Base-by-base conservation (phyloP, 2,329 filamentous ascomycete species). In the Aureobasidium subglaciale region DNA sequence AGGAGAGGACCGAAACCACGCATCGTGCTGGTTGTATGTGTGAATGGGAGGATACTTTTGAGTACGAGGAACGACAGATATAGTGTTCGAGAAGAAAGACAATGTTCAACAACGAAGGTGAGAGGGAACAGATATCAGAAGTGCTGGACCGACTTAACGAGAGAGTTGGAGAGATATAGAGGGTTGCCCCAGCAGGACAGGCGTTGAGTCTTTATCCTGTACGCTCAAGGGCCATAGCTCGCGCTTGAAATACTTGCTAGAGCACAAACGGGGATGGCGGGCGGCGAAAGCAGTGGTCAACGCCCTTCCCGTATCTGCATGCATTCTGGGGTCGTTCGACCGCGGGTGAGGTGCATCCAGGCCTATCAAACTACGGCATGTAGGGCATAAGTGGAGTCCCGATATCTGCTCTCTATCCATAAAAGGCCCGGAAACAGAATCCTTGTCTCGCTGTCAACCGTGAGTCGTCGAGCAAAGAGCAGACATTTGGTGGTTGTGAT, bases 1-100 rank as follows among this genome's bases (percentile, higher is more conserved):
- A 83, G 77, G 69, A 84, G 63, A 59, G 79, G 62, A 58, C 76
- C 72, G 63, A 74, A 56, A 62, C 69, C 68, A 67, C 68, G 74
- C 75, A 77, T 78, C 53, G 34, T 71, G 67, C 53, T 52, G 18
- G n/a, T 30, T 30, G 37, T 38, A 38, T 46, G 43, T 35, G 16
- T 25, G n/a, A 16, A 22, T 5, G 24, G 24, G 4, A n/a, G 22
- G 15, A 40, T 40, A 34, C 24, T 35, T 45, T 56, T 37, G 34
- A 15, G 10, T 25, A 27, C 5, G 30, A 29, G 20, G 27, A 38
- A 16, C 11, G 27, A 27, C 32, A 18, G 40, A 25, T 18, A 29
- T 27, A 15, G 3, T 18, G 22, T 55, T 38, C 32, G 38, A 34
- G 34, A 8, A 55, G 52, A 45, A 22, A 34, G 52, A 27, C 16